These are phyloP conservation scores for Pseudocercospora fuligena DNA, from an alignment of 2,329 filamentous ascomycete species.

Conservation along the genomic window DNA sequence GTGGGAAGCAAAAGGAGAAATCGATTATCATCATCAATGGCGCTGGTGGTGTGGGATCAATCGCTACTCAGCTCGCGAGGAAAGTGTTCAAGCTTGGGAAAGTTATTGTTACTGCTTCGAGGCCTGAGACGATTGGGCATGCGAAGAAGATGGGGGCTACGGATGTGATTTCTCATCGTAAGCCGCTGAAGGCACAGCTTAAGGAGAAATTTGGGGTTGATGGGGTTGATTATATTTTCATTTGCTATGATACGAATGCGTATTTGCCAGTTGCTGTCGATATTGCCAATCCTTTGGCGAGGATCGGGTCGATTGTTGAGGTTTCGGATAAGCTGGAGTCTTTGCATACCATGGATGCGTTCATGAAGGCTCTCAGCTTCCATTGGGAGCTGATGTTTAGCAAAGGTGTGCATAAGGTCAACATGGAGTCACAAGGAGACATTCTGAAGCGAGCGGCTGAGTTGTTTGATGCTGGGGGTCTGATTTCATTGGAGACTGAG, in stretches of 20 bases:
- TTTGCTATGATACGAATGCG: constrained; percentile 23
- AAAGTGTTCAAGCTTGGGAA: constrained; percentile 25
- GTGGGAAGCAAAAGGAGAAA: constrained; percentile 9
- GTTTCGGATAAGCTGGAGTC: constrained; percentile 19
- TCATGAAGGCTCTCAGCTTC: constrained; percentile 23
- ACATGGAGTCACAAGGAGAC: constrained; percentile 25
- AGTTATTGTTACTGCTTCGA: constrained; percentile 50
- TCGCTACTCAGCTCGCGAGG: constrained; percentile 52
- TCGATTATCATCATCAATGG: constrained; percentile 53
- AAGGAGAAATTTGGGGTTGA: constrained; percentile 23
- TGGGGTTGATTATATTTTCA: constrained; percentile 27
- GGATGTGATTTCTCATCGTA: constrained; percentile 50
- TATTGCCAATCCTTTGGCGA: constrained; percentile 23
- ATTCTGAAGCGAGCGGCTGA: constrained; percentile 19
- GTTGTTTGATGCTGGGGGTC: constrained; percentile 14
- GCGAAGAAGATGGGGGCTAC: constrained; percentile 49
- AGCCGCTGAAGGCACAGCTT: constrained; percentile 46
- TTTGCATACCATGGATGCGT: constrained; percentile 18
- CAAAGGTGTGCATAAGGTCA: constrained; percentile 22
- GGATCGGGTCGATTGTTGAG: constrained; percentile 25
- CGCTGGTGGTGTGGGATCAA: constrained; percentile 50
- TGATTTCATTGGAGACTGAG: constrained; percentile 18
- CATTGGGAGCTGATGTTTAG: constrained; percentile 25
- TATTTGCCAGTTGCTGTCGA: constrained; percentile 23
- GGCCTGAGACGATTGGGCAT: constrained; percentile 47